Evolutionary conservation across 495 filamentous ascomycete genomes (phyloP).

Genomic region (Penicillium dipodomyicola): DNA sequence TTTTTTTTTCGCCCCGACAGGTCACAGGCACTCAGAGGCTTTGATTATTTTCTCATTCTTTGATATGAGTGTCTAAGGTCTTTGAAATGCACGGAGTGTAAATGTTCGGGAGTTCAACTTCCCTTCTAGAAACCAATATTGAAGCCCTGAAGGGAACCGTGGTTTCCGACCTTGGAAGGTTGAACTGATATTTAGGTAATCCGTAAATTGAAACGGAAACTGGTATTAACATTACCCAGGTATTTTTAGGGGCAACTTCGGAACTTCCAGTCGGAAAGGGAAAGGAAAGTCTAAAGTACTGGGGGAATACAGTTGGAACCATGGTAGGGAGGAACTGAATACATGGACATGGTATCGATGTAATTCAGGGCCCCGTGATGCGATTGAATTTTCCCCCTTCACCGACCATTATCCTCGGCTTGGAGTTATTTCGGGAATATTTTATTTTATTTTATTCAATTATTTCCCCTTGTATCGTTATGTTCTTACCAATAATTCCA

Average conservation of each 20-base stretch:
- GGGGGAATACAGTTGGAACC: conserved; percentile 3
- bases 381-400: conserved; percentile 28
- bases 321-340: not conserved
- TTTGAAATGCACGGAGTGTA: not conserved
- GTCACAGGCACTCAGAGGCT: conserved; percentile 15
- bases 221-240: conserved; percentile 24
- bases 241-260: conserved; percentile 26
- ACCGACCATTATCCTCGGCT: conserved; percentile 25
- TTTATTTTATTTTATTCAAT: conserved; percentile 16
- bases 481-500: conserved; percentile 21
- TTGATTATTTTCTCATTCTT: not conserved
- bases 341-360: conserved; percentile 1
- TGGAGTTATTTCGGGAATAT: conserved; percentile 20
- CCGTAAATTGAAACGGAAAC: conserved; percentile 20
- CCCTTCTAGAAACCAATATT: no score
- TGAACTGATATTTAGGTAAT: conserved; percentile 4
- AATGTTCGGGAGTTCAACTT: not conserved
- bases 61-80: not conserved
- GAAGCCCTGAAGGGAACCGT: no score
- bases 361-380: conserved; percentile 27
- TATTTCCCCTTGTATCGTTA: conserved; percentile 35
- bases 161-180: no score
- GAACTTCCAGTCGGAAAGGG: conserved; percentile 17
- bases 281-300: conserved; percentile 5
- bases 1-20: conserved; percentile 8